Evolutionary conservation across 805 yeast genomes (phyloP), one percentile per base, ranked within the genome.

Genomic region (Clavispora asparagi): DNA sequence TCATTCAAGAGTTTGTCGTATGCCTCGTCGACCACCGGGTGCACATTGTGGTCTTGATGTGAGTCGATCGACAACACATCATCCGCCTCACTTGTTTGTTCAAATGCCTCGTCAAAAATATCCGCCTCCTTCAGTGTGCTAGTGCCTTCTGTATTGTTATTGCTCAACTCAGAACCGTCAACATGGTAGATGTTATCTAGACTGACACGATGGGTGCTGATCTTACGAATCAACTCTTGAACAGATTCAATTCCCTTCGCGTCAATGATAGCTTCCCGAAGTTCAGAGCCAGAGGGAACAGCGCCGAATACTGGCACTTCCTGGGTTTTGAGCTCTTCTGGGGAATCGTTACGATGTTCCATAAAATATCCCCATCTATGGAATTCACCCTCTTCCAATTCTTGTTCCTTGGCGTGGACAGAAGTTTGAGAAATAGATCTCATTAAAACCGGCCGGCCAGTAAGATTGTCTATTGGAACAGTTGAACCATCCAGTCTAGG

Each of bases 311-410:
- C 54, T 5, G 74, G 73, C 6, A 62, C 46, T 12, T 48, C 51
- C 7, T 39, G 40, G 25, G 25, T 7, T 35, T 45, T 51, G 11
- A 32, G 31, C 10, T 41, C 54, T 14, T 45, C 53, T n/a, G 26
- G 37, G 23, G 39, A 41, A 7, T 46, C 49, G 43, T 52, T 69
- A 49, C 83, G 79, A 58, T 81, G 87, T 60, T 83, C 86, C 53
- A 88, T 82, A 57, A 81, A 87, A 58, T 82, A 80, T 16, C 95
- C 95, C 82, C 89, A 82, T 66, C 85, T 82, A 63, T 87, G 96
- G 52, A 89, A 76, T 59, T 87, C 95, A 56, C 97, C 97, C 70
- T 90, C 97, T 61, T 90, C 97, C 50, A 82, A 83, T 60, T 89
- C 96, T 63, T 86, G 88, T 52, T 78, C 79, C 62, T 80, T 83